Evolutionary conservation across 352 stramenopile genomes (phyloP).

Genomic region (Globisporangium polare): DNA sequence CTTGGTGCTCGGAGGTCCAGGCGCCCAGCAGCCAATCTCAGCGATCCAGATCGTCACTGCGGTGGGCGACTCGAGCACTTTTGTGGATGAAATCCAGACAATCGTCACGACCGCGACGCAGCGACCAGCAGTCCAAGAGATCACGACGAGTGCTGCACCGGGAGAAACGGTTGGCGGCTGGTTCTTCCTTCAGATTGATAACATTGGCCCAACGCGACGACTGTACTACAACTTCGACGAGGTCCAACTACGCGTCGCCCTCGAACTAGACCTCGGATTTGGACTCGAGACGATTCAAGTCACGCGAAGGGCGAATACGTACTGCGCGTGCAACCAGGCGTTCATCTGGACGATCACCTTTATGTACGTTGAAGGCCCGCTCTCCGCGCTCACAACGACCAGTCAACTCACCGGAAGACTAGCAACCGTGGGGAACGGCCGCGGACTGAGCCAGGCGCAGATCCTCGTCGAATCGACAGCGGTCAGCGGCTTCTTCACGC

Average conservation of each 20-base stretch:
- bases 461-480: constrained; percentile 61
- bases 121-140: constrained; percentile 58
- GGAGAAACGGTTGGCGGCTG: constrained; percentile 67
- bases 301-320: constrained; percentile 53
- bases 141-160: constrained; percentile 61
- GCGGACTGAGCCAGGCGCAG: constrained; percentile 26
- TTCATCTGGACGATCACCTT: constrained; percentile 83
- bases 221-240: constrained; percentile 70
- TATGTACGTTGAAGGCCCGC: constrained; percentile 51
- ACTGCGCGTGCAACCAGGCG: constrained; percentile 61
- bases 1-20: constrained; percentile 61
- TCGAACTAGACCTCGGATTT: constrained; percentile 80
- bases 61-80: constrained; percentile 40
- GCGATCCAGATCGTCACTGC: constrained; percentile 71
- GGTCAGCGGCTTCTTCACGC: constrained; percentile 59
- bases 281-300: constrained; percentile 53
- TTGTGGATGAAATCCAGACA: constrained; percentile 72
- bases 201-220: constrained; percentile 48
- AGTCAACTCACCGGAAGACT: constrained; percentile 47
- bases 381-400: constrained; percentile 40
- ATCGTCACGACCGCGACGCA: constrained; percentile 50
- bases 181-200: constrained; percentile 62
- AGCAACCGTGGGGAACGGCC: constrained; percentile 62
- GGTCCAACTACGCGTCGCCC: constrained; percentile 53
- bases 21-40: constrained; percentile 49